phyloP scores from a whole-genome alignment of 2,329 filamentous ascomycete species.

The Calonectria montana region DNA sequence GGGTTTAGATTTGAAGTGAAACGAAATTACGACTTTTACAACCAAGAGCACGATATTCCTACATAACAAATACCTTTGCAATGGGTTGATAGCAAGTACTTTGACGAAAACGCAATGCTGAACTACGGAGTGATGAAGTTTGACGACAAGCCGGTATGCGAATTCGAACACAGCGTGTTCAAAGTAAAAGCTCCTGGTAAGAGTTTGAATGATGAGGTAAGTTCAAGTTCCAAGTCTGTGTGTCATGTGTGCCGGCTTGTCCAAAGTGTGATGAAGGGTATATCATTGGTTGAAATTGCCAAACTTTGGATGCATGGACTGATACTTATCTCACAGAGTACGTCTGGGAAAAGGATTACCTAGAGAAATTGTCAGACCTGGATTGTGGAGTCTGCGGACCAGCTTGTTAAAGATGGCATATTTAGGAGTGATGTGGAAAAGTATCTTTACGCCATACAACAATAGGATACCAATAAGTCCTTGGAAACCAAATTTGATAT shows the following conservation, averaged over 20 bases:
- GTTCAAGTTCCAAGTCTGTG: neutral
- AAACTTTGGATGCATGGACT: neutral
- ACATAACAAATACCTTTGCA: neutral
- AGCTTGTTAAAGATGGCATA: neutral
- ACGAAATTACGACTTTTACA: neutral
- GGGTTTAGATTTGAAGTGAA: neutral
- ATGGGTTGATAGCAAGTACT: neutral
- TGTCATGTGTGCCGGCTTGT: no score
- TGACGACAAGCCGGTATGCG: neutral
- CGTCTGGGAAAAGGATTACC: neutral
- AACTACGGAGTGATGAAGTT: neutral
- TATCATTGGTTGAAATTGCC: neutral
- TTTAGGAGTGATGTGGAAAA: neutral
- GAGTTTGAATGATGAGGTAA: neutral
- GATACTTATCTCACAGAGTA: neutral
- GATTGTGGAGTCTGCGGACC: neutral
- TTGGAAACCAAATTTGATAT: no score
- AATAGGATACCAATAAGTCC: neutral
- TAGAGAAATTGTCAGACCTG: neutral
- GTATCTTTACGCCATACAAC: neutral
- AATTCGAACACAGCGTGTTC: neutral
- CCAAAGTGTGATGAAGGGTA: neutral
- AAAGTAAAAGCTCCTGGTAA: neutral
- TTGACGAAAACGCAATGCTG: neutral
- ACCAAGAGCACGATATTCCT: neutral